These are phyloP conservation scores for Aspergillus ochraceus DNA, from an alignment of 2,329 filamentous ascomycete species.

Conservation along the genomic window DNA sequence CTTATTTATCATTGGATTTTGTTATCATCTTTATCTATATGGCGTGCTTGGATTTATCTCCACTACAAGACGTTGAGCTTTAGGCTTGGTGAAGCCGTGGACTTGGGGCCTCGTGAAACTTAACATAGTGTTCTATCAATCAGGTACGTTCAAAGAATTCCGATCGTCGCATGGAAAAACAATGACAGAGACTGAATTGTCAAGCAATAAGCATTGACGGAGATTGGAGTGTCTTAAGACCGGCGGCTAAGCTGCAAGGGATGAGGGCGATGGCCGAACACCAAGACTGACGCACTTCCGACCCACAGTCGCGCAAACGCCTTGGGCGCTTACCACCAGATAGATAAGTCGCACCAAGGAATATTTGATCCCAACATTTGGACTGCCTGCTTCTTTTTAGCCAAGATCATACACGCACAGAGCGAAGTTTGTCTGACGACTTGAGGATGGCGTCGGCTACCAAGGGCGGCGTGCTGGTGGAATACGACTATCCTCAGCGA, in stretches of 20 bases:
- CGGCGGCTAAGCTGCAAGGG: neutral
- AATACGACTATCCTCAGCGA: neutral
- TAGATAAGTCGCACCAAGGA: neutral
- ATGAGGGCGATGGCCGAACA: neutral
- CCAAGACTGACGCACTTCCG: neutral
- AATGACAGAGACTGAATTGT: too few species aligned
- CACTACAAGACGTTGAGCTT: too few species aligned
- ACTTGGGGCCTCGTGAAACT: too few species aligned
- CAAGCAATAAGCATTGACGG: neutral
- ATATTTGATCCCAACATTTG: neutral
- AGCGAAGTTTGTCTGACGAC: neutral
- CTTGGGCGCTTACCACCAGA: neutral
- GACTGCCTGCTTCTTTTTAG: neutral
- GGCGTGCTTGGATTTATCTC: too few species aligned
- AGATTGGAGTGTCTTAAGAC: neutral
- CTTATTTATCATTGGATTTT: too few species aligned
- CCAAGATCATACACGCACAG: neutral
- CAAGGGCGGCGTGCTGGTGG: neutral
- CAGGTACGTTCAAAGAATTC: too few species aligned
- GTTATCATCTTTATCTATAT: too few species aligned
- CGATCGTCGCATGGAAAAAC: too few species aligned
- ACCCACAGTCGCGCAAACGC: constrained; percentile 1
- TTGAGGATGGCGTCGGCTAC: neutral
- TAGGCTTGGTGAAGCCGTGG: too few species aligned
- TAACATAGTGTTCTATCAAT: too few species aligned